Evolutionary conservation across 306 rosid genomes (phyloP), one percentile per base, ranked within the genome.

Genomic region (Casuarina glauca): DNA sequence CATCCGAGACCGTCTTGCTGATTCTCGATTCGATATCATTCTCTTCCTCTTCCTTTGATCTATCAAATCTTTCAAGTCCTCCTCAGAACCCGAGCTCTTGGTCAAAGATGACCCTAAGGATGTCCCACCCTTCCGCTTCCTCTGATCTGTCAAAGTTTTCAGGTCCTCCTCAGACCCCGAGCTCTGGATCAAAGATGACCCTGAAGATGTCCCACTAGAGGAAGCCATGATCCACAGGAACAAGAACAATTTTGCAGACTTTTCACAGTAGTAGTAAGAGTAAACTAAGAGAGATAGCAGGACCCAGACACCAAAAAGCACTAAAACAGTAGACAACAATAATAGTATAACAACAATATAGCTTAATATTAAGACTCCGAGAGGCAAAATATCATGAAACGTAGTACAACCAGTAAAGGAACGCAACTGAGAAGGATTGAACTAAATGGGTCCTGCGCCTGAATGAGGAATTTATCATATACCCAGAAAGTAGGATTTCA

Each of bases 371-470:
- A 35, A 52, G 53, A 41, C 11, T 20, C 4, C 5, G 53, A 26
- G 62, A 10, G 17, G 62, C 7, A 19, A 53, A 38, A 38, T 70
- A 88, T 91, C 90, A 95, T 95, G 98, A 95, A 85, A 95, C 97
- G 86, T 92, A 91, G 82, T 95, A 95, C 19, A 95, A 75, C 88
- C 89, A 95, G 86, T 95, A 95, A 70, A 95, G 98, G 82, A 95
- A 95, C 26, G 86, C 97, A 74, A 95, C 98, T 6, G 98, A 95
- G 96, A 95, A 95, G 7, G 98, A 95, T 86, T 95, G 98, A 92
- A 95, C 97, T 60, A 95, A 81, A 69, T 95, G 98, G 90, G 91
- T 87, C 93, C 96, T 93, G 91, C 95, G 93, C 80, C 97, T 79
- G 63, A 87, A 85, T 61, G 92, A 86, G 81, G 97, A 93, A 88